phyloP scores from a whole-genome alignment of 805 yeast genomes.

The Wickerhamiella nectarea region DNA sequence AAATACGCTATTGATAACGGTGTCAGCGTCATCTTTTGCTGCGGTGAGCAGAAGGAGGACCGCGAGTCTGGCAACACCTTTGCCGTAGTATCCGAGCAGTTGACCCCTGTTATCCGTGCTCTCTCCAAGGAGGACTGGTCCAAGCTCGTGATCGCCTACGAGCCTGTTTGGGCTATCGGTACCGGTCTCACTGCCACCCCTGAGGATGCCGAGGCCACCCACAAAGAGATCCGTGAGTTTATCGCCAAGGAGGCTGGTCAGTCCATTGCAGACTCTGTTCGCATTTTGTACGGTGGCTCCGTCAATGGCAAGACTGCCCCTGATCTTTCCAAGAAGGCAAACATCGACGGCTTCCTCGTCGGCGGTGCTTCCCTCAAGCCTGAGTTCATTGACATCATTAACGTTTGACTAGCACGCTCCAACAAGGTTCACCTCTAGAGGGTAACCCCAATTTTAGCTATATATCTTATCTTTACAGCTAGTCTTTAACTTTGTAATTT shows the following conservation, averaged over 20 bases:
- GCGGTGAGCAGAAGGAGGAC: slow-evolving; percentile 95
- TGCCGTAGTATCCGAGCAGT: slow-evolving; percentile 76
- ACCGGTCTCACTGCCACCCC: slow-evolving; percentile 99
- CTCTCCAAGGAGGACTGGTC: slow-evolving; percentile 66
- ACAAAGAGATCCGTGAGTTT: slow-evolving; percentile 74
- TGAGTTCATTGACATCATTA: slow-evolving; percentile 90
- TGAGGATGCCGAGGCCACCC: slow-evolving; percentile 93
- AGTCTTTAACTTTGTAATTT: neutral
- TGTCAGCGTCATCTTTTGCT: slow-evolving; percentile 83
- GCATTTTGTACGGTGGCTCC: slow-evolving; percentile 98
- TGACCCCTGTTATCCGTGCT: slow-evolving; percentile 70
- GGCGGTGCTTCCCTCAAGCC: slow-evolving; percentile 99
- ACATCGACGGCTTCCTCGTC: slow-evolving; percentile 96
- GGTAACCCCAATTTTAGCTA: neutral
- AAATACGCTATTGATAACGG: slow-evolving; percentile 87
- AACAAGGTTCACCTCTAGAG: neutral
- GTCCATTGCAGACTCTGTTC: slow-evolving; percentile 58
- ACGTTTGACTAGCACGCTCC: slow-evolving; percentile 40
- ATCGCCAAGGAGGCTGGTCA: slow-evolving; percentile 64
- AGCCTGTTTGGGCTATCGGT: slow-evolving; percentile 99
- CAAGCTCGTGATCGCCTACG: slow-evolving; percentile 89
- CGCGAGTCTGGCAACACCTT: slow-evolving; percentile 80
- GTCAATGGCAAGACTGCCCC: slow-evolving; percentile 89
- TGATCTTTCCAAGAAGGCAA: slow-evolving; percentile 80
- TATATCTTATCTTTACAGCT: neutral